phyloP scores from a whole-genome alignment of 192 early-diverging fungal species.

The Coemansia sp. region DNA sequence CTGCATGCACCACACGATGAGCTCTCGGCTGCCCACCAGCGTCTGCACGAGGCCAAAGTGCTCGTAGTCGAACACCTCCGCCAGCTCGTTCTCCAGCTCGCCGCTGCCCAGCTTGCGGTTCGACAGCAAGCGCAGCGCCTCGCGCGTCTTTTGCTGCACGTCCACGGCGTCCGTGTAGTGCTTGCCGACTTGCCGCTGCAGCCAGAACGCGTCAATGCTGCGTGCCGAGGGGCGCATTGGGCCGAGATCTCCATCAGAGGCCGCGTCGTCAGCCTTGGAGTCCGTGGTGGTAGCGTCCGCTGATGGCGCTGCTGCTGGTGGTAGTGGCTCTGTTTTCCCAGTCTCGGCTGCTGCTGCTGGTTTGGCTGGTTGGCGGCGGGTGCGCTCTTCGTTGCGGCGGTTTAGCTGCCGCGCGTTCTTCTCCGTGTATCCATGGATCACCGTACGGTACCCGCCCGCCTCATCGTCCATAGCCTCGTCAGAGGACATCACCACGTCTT shows the following conservation, averaged over 20 bases:
- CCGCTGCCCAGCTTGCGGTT: constrained; percentile 66
- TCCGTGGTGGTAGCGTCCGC: background rate
- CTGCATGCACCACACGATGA: constrained; percentile 90
- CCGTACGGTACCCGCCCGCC: constrained; percentile 37
- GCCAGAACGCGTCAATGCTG: constrained; percentile 97
- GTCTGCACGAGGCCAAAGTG: constrained; percentile 95
- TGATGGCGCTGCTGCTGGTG: too few species aligned
- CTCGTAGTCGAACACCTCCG: constrained; percentile 95
- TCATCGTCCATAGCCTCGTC: constrained; percentile 25
- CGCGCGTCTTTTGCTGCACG: constrained; percentile 87
- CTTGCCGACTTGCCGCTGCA: constrained; percentile 84
- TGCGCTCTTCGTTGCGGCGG: constrained; percentile 39
- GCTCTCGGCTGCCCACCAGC: constrained; percentile 84
- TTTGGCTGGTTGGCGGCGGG: background rate
- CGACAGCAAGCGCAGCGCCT: constrained; percentile 73
- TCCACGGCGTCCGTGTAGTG: constrained; percentile 83
- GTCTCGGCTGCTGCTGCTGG: constrained; percentile 12
- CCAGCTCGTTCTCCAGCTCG: constrained; percentile 95
- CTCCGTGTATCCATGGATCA: constrained; percentile 42
- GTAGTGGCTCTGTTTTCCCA: too few species aligned
- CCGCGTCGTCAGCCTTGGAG: background rate
- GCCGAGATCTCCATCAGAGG: constrained; percentile 4
- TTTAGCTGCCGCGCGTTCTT: constrained; percentile 36
- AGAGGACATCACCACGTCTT: background rate
- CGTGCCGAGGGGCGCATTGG: constrained; percentile 61